phyloP scores from a whole-genome alignment of 2,329 filamentous ascomycete genomes.

The Diaporthe humulicola region DNA sequence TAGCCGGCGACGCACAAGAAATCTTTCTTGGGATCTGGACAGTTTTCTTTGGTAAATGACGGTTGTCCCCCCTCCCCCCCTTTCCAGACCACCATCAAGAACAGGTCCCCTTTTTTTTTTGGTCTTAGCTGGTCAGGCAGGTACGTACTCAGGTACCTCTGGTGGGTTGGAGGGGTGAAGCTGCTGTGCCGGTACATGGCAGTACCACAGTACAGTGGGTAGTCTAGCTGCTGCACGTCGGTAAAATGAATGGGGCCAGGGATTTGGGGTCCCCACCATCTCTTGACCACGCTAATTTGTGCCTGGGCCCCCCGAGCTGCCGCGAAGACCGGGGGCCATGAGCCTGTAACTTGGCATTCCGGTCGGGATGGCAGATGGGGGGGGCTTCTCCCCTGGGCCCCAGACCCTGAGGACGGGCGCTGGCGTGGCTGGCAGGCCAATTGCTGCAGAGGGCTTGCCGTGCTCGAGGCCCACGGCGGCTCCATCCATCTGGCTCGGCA shows the following conservation, averaged over 20 bases:
- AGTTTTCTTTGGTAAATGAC: conserved; percentile 35
- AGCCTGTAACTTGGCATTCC: conserved; percentile 30
- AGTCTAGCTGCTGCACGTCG: conserved; percentile 24
- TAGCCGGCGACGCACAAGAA: conserved; percentile 23
- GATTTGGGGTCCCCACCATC: conserved; percentile 36
- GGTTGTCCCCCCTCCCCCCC: conserved; percentile 26
- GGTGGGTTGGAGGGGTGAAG: conserved; percentile 30
- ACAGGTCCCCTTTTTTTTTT: conserved; percentile 36
- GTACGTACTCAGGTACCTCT: conserved; percentile 24
- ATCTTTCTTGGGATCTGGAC: conserved; percentile 28
- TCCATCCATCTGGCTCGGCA: conserved; percentile 32
- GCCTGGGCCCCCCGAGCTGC: conserved; percentile 18
- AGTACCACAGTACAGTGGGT: not conserved
- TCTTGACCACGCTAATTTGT: conserved; percentile 27
- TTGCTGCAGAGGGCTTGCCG: conserved; percentile 14
- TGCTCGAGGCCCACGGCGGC: conserved; percentile 21
- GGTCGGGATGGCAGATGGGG: conserved; percentile 25
- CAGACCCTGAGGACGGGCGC: conserved; percentile 14
- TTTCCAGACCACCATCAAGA: conserved; percentile 32
- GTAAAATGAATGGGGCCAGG: conserved; percentile 39
- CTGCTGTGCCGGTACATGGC: conserved; percentile 10
- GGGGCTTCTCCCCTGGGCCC: conserved; percentile 14
- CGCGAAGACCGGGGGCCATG: conserved; percentile 26
- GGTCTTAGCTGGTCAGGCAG: not conserved
- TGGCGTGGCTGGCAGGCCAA: conserved; percentile 17